These are phyloP conservation scores for Paraphaeosphaeria minitans DNA, from an alignment of 2,329 filamentous ascomycete genomes.

Conservation along the genomic window DNA sequence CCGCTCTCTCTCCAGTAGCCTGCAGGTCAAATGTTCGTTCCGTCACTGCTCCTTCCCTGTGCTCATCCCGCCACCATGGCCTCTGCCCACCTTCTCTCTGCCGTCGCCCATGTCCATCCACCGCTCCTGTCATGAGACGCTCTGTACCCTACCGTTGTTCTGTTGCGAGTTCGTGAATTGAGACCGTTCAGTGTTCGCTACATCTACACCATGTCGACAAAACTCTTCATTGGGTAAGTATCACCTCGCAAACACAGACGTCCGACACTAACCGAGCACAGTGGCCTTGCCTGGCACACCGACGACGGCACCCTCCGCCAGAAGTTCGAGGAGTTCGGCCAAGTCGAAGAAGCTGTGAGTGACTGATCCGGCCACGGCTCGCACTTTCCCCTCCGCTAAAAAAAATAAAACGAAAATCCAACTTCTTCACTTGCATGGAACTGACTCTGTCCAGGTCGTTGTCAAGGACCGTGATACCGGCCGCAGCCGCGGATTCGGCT, in stretches of 20 bases:
- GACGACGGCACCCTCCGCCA: constrained; percentile 83
- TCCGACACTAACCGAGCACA: constrained; percentile 47
- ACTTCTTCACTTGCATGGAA: background rate
- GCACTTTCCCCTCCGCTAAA: no score
- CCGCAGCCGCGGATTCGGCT: constrained; percentile 95
- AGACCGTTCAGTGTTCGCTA: constrained; percentile 46
- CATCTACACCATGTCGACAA: constrained; percentile 69
- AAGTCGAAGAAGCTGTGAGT: constrained; percentile 94
- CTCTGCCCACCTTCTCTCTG: constrained; percentile 25
- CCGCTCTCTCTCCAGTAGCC: constrained; percentile 30
- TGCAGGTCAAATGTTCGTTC: constrained; percentile 48
- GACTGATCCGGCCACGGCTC: background rate
- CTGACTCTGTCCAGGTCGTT: constrained; percentile 70
- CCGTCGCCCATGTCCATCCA: constrained; percentile 25
- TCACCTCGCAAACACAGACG: background rate
- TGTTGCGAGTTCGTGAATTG: constrained; percentile 45
- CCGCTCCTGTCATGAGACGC: constrained; percentile 25
- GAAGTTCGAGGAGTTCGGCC: constrained; percentile 92
- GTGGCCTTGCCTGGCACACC: constrained; percentile 98
- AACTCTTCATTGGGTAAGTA: constrained; percentile 90
- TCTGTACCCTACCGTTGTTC: constrained; percentile 36
- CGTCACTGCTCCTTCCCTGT: constrained; percentile 40
- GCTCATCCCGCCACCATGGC: constrained; percentile 35
- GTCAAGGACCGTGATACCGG: constrained; percentile 97
- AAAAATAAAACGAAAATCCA: no score